Evolutionary conservation across 352 stramenopile species (phyloP), one percentile per base, ranked within the genome.

Genomic region (Globisporangium emineosum): DNA sequence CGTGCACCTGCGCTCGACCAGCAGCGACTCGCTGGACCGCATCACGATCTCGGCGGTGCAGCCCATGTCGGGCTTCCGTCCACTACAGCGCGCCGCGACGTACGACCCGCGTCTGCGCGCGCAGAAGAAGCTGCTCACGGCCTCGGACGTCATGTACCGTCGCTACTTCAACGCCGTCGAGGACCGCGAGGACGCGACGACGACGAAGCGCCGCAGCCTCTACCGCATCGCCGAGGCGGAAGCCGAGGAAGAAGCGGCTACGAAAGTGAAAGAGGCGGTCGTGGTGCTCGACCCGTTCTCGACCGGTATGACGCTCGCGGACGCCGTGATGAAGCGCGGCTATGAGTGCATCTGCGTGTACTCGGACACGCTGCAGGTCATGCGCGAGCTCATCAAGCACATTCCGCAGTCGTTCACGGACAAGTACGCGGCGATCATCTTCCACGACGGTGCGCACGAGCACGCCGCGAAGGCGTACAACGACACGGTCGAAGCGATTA

Each of bases 211-310:
- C 43, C 75, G 67, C 64, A 73, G 69, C 47, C 67, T 94, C 29
- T 89, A 79, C 65, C 78, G 79, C 56, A 93, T 91, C 69, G 74
- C 78, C 2, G 77, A 89, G 65, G 51, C 8, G 9, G 43, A 23
- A 12, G n/a, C 52, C 21, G 68, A 76, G 23, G 64, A 63, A 33
- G 72, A 77, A 43, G 62, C 59, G 6, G 63, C 68, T 30, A 64
- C 30, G 29, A 66, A 50, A 8, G 69, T 67, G 17, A 84, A 82
- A 30, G 85, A 89, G 45, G 80, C 91, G 13, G 94, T 98, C 1
- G 88, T 98, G 25, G 79, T 99, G 19, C 93, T 99, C 27, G 94
- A 98, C 71, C 95, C 96, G 2, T 99, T 99, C 71, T 98, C 90
- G 6, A 98, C 96, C 30, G 97, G 96, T 55, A 97, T 93, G 35